Evolutionary conservation across 805 yeast genomes (phyloP).

Genomic region (Suhomyces pyralidae): DNA sequence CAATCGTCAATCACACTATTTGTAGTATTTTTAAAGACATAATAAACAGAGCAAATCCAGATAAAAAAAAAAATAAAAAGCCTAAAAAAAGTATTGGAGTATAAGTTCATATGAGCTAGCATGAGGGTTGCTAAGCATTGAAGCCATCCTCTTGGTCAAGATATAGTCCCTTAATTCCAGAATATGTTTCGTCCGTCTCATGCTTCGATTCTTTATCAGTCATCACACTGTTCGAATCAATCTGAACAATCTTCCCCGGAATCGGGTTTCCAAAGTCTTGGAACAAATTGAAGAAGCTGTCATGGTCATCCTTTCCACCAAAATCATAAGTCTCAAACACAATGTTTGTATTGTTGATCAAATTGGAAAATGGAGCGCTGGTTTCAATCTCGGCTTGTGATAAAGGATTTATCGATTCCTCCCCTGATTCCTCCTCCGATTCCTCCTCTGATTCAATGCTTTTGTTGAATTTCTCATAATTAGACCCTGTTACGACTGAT

Average conservation of each 20-base stretch:
- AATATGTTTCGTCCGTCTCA: background rate
- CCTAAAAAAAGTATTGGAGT: background rate
- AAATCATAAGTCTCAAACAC: slow-evolving; percentile 29
- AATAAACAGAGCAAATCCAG: background rate
- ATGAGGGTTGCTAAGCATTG: background rate
- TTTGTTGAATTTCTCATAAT: background rate
- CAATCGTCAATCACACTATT: background rate
- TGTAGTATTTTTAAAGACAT: background rate
- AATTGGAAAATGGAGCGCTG: slow-evolving; percentile 37
- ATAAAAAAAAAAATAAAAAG: background rate
- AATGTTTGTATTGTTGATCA: slow-evolving; percentile 29
- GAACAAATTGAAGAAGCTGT: slow-evolving; percentile 18
- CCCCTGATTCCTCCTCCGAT: background rate
- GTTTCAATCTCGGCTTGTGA: slow-evolving; percentile 59
- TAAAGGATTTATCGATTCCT: slow-evolving; percentile 27
- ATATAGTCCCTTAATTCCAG: background rate
- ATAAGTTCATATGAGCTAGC: background rate
- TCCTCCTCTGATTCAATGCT: background rate
- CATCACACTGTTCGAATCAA: background rate
- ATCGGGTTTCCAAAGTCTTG: slow-evolving; percentile 23
- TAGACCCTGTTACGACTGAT: slow-evolving; percentile 1
- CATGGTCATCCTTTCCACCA: slow-evolving; percentile 10
- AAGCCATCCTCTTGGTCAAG: slow-evolving; percentile 1
- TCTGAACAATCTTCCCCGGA: slow-evolving; percentile 4
- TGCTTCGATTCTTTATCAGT: background rate